Percentiles rank a stretch among this genome's conserved stretches.
Conservation (phyloP, 345 rosid species). For the Balakata baccata region DNA sequence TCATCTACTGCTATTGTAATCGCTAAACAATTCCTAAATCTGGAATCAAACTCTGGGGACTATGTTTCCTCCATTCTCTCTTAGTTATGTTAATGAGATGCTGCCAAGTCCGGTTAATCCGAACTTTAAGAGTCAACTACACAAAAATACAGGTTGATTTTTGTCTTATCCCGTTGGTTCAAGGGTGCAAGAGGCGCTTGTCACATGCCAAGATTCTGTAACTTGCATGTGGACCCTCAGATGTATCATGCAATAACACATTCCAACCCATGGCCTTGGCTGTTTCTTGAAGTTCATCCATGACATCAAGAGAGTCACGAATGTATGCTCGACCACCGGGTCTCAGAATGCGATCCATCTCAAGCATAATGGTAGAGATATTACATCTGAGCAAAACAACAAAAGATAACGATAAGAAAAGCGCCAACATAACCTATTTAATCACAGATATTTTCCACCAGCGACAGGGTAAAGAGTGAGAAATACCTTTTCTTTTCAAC, state of each 20-base stretch:
- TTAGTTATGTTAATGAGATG: neutral
- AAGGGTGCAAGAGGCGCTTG: conserved; percentile 50
- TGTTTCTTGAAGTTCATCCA: conserved; percentile 74
- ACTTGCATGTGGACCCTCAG: conserved; percentile 97
- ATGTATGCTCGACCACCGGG: conserved; percentile 92
- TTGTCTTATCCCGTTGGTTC: conserved; percentile 12
- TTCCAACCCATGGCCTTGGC: conserved; percentile 88
- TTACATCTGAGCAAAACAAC: conserved; percentile 58
- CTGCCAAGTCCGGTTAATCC: neutral
- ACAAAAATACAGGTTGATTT: neutral
- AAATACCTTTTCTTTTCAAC: conserved; percentile 78
- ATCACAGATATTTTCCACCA: neutral
- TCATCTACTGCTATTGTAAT: neutral
- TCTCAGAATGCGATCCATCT: conserved; percentile 95
- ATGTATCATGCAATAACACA: conserved; percentile 54
- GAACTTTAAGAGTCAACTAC: conserved; percentile 10
- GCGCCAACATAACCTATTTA: neutral
- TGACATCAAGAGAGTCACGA: conserved; percentile 65
- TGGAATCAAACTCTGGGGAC: too few relatives aligned
- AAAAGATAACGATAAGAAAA: neutral
- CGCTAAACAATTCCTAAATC: neutral
- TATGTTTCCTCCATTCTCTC: neutral
- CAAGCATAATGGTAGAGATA: conserved; percentile 84
- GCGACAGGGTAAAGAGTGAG: neutral
- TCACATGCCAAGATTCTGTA: conserved; percentile 74